Conservation (phyloP, 345 rosid genomes). For the Citrus australasica region DNA sequence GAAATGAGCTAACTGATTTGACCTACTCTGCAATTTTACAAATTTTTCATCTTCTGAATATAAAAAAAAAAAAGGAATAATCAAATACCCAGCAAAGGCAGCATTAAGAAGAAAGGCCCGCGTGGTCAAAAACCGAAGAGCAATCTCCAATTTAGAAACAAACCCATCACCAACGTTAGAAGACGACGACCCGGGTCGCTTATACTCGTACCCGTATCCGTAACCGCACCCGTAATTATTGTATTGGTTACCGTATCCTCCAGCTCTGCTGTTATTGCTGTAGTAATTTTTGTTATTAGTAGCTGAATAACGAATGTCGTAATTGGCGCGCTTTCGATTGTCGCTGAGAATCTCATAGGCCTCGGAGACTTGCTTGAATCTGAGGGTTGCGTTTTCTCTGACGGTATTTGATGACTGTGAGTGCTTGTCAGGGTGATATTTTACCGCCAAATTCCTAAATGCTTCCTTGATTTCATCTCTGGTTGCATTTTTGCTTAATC, state of each 20-base stretch:
- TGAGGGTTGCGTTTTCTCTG: conserved; percentile 48
- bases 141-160: conserved; percentile 26
- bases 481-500: conserved; percentile 54
- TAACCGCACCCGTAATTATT: conserved; percentile 21
- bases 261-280: conserved; percentile 4
- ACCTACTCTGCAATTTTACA: neutral
- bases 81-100: conserved; percentile 60
- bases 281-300: conserved; percentile 1
- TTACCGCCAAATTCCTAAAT: conserved; percentile 63
- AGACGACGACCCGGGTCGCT: conserved; percentile 19
- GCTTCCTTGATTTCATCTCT: conserved; percentile 82
- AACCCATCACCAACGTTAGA: conserved; percentile 15
- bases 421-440: conserved; percentile 86
- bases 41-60: neutral
- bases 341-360: conserved; percentile 72
- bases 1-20: neutral
- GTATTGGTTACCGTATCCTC: neutral
- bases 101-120: conserved; percentile 67
- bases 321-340: conserved; percentile 66
- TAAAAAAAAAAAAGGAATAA: neutral
- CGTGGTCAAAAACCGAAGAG: conserved; percentile 59
- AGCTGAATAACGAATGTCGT: conserved; percentile 34
- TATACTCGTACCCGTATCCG: conserved; percentile 28
- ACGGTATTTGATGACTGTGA: conserved; percentile 54
- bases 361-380: conserved; percentile 80